phyloP scores from a whole-genome alignment of 2,329 filamentous ascomycete species.

The Fusarium cicatricum region DNA sequence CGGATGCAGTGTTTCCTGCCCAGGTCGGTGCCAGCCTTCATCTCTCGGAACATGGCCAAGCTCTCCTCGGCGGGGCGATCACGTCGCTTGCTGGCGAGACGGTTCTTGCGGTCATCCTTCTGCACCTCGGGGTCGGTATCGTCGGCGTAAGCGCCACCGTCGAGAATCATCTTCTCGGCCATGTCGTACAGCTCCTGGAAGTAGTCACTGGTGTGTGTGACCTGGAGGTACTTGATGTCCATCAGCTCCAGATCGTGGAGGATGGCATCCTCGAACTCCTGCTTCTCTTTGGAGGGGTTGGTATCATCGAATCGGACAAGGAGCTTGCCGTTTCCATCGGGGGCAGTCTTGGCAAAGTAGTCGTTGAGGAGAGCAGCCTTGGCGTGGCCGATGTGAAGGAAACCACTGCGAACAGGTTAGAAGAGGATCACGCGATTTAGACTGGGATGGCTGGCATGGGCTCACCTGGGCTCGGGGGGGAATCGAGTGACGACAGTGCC shows the following conservation, averaged over 20 bases:
- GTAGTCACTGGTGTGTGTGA: constrained; percentile 94
- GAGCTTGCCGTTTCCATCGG: constrained; percentile 89
- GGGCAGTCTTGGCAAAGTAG: constrained; percentile 94
- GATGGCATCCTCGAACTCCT: constrained; percentile 94
- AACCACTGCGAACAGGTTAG: constrained; percentile 62
- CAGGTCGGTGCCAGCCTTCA: constrained; percentile 85
- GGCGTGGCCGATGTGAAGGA: constrained; percentile 94
- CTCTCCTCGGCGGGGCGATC: constrained; percentile 84
- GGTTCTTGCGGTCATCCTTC: constrained; percentile 83
- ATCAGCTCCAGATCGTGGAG: constrained; percentile 90
- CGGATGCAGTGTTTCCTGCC: constrained; percentile 90
- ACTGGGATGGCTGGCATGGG: constrained; percentile 23
- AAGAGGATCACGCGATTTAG: constrained; percentile 17
- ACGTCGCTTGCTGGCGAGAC: constrained; percentile 81
- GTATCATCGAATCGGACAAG: constrained; percentile 96
- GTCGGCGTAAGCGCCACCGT: constrained; percentile 91
- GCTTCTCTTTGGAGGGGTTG: constrained; percentile 96
- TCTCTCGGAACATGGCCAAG: constrained; percentile 86
- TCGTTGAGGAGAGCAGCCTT: constrained; percentile 95
- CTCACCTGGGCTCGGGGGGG: constrained; percentile 89
- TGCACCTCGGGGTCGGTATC: constrained; percentile 92
- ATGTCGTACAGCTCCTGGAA: constrained; percentile 92
- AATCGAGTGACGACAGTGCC: constrained; percentile 93
- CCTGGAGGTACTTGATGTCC: constrained; percentile 86
- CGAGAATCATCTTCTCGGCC: constrained; percentile 83